Percentiles rank a stretch among this genome's conserved stretches.
phyloP scores from a whole-genome alignment of 306 rosid genomes.

The Pachyrhizus erosus region DNA sequence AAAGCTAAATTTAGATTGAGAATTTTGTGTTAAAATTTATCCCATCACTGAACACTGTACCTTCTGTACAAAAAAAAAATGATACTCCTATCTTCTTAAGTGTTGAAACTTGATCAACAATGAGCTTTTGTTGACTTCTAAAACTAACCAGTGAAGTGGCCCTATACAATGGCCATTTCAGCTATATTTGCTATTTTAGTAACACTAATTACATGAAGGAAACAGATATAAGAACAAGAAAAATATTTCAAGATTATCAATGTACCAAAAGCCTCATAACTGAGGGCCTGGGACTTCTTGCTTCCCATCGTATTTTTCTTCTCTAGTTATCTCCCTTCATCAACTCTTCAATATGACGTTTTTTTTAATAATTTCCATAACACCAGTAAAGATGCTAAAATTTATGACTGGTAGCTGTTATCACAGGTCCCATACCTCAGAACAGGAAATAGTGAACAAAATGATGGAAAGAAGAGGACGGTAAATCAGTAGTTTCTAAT shows the following conservation, averaged over 20 bases:
- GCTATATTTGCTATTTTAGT: background rate
- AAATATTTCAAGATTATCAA: background rate
- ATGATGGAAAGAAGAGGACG: background rate
- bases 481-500: background rate
- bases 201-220: background rate
- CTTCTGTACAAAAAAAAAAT: background rate
- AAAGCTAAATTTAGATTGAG: no score
- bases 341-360: no score
- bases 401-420: background rate
- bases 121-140: background rate
- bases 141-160: background rate
- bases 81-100: background rate
- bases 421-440: background rate
- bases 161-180: background rate
- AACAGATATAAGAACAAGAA: background rate
- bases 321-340: no score
- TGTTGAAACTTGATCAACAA: background rate
- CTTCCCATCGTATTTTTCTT: no score
- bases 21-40: no score
- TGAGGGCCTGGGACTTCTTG: no score
- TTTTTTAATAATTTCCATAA: background rate
- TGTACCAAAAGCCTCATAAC: background rate
- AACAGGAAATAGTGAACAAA: background rate
- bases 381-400: background rate
- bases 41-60: no score